These are phyloP conservation scores for Alternaria rosae DNA, from an alignment of 2,329 filamentous ascomycete species.

Conservation along the genomic window DNA sequence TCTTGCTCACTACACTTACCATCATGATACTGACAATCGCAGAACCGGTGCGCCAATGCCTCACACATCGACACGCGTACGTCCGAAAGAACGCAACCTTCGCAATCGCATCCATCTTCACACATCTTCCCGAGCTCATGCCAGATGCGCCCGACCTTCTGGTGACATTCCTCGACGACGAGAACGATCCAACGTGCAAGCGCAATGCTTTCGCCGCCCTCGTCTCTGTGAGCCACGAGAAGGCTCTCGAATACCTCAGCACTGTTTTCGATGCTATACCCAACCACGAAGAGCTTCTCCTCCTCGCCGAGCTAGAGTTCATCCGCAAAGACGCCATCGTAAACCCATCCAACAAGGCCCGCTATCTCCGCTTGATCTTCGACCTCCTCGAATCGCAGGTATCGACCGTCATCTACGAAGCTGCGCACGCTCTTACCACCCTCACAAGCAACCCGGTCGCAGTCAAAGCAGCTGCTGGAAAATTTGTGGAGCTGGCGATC, in stretches of 20 bases:
- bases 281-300: constrained; percentile 91
- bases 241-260: constrained; percentile 86
- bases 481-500: constrained; percentile 96
- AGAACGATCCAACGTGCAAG: constrained; percentile 96
- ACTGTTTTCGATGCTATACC: constrained; percentile 91
- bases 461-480: constrained; percentile 93
- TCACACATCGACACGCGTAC: constrained; percentile 96
- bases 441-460: constrained; percentile 96
- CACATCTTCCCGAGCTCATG: constrained; percentile 89
- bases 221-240: constrained; percentile 89
- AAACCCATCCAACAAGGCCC: constrained; percentile 93
- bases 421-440: constrained; percentile 90
- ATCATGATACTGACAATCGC: not conserved
- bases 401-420: constrained; percentile 96
- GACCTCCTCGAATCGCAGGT: constrained; percentile 92
- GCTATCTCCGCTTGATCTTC: constrained; percentile 93
- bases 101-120: constrained; percentile 89
- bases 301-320: constrained; percentile 94
- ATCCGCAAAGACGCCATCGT: constrained; percentile 97
- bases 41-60: constrained; percentile 84
- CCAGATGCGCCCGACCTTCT: constrained; percentile 95
- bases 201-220: constrained; percentile 95
- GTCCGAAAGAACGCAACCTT: constrained; percentile 98
- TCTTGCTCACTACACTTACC: not conserved
- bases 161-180: constrained; percentile 84